These are phyloP conservation scores for Lyophyllum atratum DNA, from an alignment of 768 basidiomycete species.

Conservation along the genomic window DNA sequence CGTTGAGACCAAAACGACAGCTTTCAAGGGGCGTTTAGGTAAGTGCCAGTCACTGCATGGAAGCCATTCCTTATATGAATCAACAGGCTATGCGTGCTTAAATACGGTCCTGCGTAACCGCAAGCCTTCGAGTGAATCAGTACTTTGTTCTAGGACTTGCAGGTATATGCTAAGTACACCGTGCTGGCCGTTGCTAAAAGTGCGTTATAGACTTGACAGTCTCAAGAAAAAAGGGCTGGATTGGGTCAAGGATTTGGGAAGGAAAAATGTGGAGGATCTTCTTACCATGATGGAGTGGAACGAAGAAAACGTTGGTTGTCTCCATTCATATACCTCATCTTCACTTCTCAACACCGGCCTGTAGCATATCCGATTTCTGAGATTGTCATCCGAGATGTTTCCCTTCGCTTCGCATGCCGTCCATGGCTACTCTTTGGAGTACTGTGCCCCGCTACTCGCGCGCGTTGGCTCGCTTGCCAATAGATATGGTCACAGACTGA, in stretches of 20 bases:
- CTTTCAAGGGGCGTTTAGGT: background rate
- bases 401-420: constrained; percentile 84
- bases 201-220: constrained; percentile 58
- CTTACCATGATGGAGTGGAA: constrained; percentile 86
- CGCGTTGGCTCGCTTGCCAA: constrained; percentile 67
- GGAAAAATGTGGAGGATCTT: constrained; percentile 74
- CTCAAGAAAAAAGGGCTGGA: constrained; percentile 81
- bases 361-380: constrained; percentile 80
- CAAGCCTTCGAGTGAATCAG: constrained; percentile 61
- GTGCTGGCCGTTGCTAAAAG: background rate
- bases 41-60: background rate
- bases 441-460: constrained; percentile 58
- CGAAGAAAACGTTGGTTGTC: constrained; percentile 64
- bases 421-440: constrained; percentile 82
- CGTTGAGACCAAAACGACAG: constrained; percentile 20
- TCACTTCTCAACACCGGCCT: background rate
- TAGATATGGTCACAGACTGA: constrained; percentile 76
- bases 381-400: constrained; percentile 91
- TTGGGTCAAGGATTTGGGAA: constrained; percentile 79
- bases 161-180: constrained; percentile 35
- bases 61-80: too few relatives aligned
- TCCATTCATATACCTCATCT: background rate
- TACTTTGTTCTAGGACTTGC: constrained; percentile 80
- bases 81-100: constrained; percentile 73
- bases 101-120: constrained; percentile 78